Base-by-base conservation (phyloP, 495 filamentous ascomycete species). In the Sabuloglossum arenarium region DNA sequence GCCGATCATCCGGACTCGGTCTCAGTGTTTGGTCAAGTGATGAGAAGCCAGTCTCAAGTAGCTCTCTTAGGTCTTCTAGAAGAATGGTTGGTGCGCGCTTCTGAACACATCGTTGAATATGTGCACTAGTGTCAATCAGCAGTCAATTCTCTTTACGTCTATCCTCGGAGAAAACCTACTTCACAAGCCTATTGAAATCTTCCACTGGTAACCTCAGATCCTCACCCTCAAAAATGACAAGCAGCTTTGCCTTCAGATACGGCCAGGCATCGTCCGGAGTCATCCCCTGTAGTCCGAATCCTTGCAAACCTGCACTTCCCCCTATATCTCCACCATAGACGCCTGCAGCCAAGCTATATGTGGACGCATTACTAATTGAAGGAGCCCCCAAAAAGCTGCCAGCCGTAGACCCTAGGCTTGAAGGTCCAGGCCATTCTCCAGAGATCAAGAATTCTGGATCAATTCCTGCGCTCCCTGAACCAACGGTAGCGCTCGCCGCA, bases 231-330 rank as follows among this genome's bases (percentile, higher is more conserved):
- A 99, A 99, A 14, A 96, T 81, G 49, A 86, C 79, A 11, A 97
- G 73, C n/a, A 97, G 64, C 58, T 87, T 88, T 0, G 84, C 82
- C 61, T 90, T 91, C n/a, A 99, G 68, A 57, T 87, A 85, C 25
- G 89, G 86, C 93, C 93, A 99, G 6, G 88, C 90, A 65, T 96
- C 88, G 60, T 99, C 91, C 0, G 83, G 73, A 5, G 77, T 79
- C 79, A 95, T 82, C 60, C 86, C 87, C 58, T 85, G 78, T 24
- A 94, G 69, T 0, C 86, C 87, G 60, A 85, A 80, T 0, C 75
- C 74, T 54, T 75, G 73, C 19, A 59, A 49, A 16, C 47, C 47
- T 28, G 47, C 12, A 14, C 1, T 11, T 2, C 47, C 47, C 4
- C 47, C 47, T 14, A 51, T 30, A 19, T 51, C 47, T 27, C 47